Evolutionary conservation across 1,284 basidiomycete species (phyloP), one percentile per base, ranked within the genome.

Genomic region (Malassezia sympodialis): DNA sequence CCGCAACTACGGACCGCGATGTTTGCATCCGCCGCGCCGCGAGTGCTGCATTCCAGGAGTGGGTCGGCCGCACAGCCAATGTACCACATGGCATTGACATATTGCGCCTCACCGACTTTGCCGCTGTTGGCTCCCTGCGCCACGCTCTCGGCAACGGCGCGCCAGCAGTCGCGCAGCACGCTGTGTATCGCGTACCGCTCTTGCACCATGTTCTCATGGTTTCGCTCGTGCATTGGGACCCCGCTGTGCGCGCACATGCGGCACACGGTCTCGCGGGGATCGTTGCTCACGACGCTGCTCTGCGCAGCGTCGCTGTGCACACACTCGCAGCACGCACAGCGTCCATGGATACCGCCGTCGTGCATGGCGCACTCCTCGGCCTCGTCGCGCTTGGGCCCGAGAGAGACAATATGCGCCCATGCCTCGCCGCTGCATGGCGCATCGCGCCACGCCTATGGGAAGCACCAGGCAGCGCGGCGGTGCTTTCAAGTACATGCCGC

Each of bases 31-130:
- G 94, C n/a, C 79, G 94, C 59, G 94, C 94, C 4, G 90, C 93
- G 2, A 96, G 91, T 76, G 94, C 94, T 8, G 90, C 93, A 3
- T 98, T 90, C 73, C 94, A 98, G 75, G 94, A 99, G 76, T 86
- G 87, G 67, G 94, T 96, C 37, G 94, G 94, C 8, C 80, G 94
- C 66, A 86, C 87, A 48, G 45, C 49, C 47, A 76, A 90, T 49
- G 91, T 96, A 71, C 85, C 88, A 35, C 85, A 91, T 75, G 94
- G 94, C 0, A 96, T 99, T 57, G 88, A 90, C 66, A 84, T 96
- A 15, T 79, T 99, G 30, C 80, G 84, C 42, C 86, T 87, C 73
- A 89, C 88, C 1, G 94, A 98, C 76, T 98, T 96, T 75, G 94
- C 89, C 76, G 85, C 89, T 17, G 87, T 98, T 45, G 87, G 89